These are phyloP conservation scores for Conoideocrella luteorostrata DNA, from an alignment of 2,329 filamentous ascomycete genomes.

Conservation along the genomic window DNA sequence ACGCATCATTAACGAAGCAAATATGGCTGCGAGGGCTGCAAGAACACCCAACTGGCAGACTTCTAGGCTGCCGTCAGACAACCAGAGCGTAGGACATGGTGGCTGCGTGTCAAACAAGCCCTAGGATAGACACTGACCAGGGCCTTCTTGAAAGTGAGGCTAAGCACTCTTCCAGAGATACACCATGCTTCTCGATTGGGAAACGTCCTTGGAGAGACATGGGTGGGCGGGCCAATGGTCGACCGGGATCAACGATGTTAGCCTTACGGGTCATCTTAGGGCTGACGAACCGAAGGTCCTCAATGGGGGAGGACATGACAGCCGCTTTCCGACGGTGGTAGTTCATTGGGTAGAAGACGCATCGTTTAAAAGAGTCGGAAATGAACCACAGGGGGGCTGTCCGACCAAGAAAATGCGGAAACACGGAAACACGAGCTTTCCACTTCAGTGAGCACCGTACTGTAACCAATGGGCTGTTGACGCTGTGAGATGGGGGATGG, in stretches of 20 bases:
- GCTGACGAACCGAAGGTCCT: conserved; percentile 9
- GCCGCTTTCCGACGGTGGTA: conserved; percentile 1
- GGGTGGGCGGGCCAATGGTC: conserved; percentile 1
- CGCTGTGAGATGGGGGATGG: not conserved
- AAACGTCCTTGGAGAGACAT: conserved; percentile 1
- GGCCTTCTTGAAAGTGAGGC: too few species aligned
- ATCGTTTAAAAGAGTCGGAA: not conserved
- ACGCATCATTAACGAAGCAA: not conserved
- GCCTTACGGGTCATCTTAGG: conserved; percentile 8
- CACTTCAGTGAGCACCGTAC: not conserved
- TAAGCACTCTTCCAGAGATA: too few species aligned
- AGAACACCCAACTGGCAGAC: conserved; percentile 2
- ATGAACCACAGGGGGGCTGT: conserved; percentile 2
- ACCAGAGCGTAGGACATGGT: too few species aligned
- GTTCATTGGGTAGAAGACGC: conserved; percentile 1
- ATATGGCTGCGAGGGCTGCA: not conserved
- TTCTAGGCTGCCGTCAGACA: conserved; percentile 6
- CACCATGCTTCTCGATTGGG: conserved; percentile 5
- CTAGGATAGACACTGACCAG: too few species aligned
- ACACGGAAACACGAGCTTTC: conserved; percentile 3
- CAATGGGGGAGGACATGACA: conserved; percentile 1
- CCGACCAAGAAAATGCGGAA: not conserved
- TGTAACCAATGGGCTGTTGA: not conserved
- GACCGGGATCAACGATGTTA: conserved; percentile 2
- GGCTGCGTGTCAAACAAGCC: too few species aligned